Evolutionary conservation across 2,329 filamentous ascomycete genomes (phyloP), one percentile per base, ranked within the genome.

Genomic region (Immersiporthe knoxdaviesiana): DNA sequence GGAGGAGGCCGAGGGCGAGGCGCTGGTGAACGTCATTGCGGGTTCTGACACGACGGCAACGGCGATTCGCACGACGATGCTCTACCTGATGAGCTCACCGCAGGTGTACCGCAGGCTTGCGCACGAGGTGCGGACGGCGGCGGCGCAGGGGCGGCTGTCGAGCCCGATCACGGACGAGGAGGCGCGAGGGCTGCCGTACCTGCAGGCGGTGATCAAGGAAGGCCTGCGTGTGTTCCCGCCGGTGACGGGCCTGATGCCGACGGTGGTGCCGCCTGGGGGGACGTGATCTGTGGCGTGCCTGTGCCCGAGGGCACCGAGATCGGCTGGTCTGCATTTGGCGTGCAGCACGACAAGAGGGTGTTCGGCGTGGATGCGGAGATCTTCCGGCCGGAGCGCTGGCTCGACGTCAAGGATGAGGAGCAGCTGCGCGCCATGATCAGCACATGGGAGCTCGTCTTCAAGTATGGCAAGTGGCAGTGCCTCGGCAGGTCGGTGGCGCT

Each of bases 1-100:
- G 63, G 71, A 75, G 24, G 78, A 82, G 50, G 77, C 78, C 62
- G 79, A 84, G 62, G 84, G 86, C 60, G 83, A 83, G 72, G 77
- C 80, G 1, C 75, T 83, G 2, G 74, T 80, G 69, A 78, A 82
- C 66, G 78, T 81, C 73, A 79, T 84, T 2, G 84, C 84, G 3
- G 85, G 85, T 6, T 83, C 83, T 4, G 85, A 87, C 70, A 85
- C 83, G n/a, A 84, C 84, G 0, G 82, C 84, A 0, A 83, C 81
- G 1, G 79, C 81, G 2, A 78, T 87, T 6, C 81, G 84, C 6
- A 77, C 81, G 47, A 83, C 81, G 12, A 68, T 86, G 66, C 79
- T 86, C 56, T 81, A 83, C 73, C 75, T 86, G 70, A 80, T 81
- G 50, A 83, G 80, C 27, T 80, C 79, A 39, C 84, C 83, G 0